Evolutionary conservation across 805 yeast species (phyloP).

Genomic region (Ogataea thermomethanolica): DNA sequence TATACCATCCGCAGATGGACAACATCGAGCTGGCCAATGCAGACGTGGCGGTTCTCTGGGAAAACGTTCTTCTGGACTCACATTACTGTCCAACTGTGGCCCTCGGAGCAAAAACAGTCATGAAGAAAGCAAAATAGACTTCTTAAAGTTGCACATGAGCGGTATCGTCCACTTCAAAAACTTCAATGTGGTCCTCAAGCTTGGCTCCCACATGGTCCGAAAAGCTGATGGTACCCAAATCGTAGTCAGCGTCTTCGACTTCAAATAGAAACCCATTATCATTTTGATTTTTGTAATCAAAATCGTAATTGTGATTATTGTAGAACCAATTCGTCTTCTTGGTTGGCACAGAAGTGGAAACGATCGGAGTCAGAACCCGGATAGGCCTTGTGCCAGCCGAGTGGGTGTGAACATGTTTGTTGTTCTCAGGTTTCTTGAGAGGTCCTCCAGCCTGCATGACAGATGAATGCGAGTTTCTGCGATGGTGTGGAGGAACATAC

Average conservation of each 20-base stretch:
- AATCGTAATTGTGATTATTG: constrained; percentile 11
- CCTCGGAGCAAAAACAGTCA: constrained; percentile 51
- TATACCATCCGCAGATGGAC: constrained; percentile 59
- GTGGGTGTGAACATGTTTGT: constrained; percentile 7
- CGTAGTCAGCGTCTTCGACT: constrained; percentile 8
- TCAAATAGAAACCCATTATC: constrained; percentile 21
- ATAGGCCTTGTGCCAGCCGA: constrained; percentile 19
- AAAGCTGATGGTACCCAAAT: constrained; percentile 2
- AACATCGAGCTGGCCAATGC: constrained; percentile 76
- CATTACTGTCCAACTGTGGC: constrained; percentile 85
- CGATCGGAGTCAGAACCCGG: constrained; percentile 21
- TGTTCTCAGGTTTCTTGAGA: constrained; percentile 20
- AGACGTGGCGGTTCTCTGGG: constrained; percentile 91
- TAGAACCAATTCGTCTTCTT: constrained; percentile 33
- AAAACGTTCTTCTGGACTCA: constrained; percentile 67
- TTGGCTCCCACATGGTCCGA: not conserved
- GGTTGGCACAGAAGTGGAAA: constrained; percentile 37
- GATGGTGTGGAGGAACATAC: constrained; percentile 55
- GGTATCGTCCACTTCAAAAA: constrained; percentile 5
- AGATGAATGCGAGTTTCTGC: constrained; percentile 37
- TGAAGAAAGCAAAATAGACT: constrained; percentile 32
- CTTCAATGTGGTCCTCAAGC: constrained; percentile 4
- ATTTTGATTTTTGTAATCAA: constrained; percentile 6
- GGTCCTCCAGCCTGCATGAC: constrained; percentile 17
- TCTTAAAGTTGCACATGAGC: not conserved